Evolutionary conservation across 352 stramenopile species (phyloP), one percentile per base, ranked within the genome.

Genomic region (Pythium pyrilobum): DNA sequence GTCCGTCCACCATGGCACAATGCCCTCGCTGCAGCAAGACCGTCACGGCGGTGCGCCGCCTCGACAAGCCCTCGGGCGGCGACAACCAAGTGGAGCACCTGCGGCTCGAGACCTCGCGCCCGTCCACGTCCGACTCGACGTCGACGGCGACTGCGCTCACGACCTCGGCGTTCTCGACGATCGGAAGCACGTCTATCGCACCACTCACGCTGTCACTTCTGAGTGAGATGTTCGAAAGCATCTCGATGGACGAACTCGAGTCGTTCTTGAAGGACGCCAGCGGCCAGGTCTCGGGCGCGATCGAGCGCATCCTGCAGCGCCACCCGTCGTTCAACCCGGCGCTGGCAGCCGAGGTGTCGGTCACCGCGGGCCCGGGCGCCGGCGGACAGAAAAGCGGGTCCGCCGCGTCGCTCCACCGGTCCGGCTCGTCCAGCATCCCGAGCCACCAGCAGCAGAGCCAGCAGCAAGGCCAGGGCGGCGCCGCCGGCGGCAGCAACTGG

Each of bases 251-350:
- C 11, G 76, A 93, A 15, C 38, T 93, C 5, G 74, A 89, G 41
- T 28, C 25, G 16, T 69, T 75, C 23, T 61, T 91, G n/a, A 65
- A 65, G 36, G 64, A 72, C 10, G 72, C 70, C 5, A 36, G 69
- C 24, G 75, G 77, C 2, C 64, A 91, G 28, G 74, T 82, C 23
- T 77, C 74, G 2, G 53, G 65, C 36, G 74, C 74, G 7, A 86
- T 93, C 20, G 81, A 91, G 20, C 59, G 77, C 40, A 72, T 93
- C 39, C 49, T 93, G 37, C 67, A 77, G 24, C 75, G 51, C 2
- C 83, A 93, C 48, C 62, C 80, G n/a, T 81, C 71, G 39, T 88
- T 91, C 50, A 86, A 90, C 50, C 83, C 79, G 11, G 59, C 70
- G 2, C 31, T 72, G 11, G 61, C 52, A n/a, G 46, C 50, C 15